Percentiles rank a stretch among this genome's conserved stretches.
These are phyloP conservation scores for Rhexocercosporidium sp. DNA, from an alignment of 2,329 filamentous ascomycete species.

Conservation along the genomic window DNA sequence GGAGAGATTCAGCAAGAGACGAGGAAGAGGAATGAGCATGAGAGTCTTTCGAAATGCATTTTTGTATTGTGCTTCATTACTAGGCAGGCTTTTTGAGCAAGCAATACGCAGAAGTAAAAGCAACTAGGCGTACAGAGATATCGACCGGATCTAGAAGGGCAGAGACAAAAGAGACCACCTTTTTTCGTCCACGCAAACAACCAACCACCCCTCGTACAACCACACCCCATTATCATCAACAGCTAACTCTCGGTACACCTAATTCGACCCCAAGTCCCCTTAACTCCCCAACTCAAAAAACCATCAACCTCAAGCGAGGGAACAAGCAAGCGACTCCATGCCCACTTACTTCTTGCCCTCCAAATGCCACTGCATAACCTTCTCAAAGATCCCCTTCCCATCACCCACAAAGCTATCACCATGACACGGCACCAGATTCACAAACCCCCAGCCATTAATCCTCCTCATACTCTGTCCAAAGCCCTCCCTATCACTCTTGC, in stretches of 20 bases:
- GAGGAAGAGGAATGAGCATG: too few species aligned
- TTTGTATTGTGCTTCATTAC: neutral
- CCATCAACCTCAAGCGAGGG: neutral
- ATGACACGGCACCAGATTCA: slow-evolving; percentile 87
- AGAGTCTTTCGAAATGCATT: too few species aligned
- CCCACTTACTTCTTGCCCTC: slow-evolving; percentile 44
- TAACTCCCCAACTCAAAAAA: neutral
- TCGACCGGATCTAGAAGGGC: neutral
- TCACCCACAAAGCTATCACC: slow-evolving; percentile 81
- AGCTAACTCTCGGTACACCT: neutral
- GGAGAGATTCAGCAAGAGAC: too few species aligned
- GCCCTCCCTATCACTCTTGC: slow-evolving; percentile 62
- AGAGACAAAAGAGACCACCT: neutral
- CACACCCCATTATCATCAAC: neutral
- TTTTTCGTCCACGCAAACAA: neutral
- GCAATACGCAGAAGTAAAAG: neutral
- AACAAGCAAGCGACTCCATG: neutral
- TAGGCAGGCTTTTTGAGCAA: neutral
- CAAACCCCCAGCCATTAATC: slow-evolving; percentile 84
- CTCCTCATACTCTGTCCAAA: slow-evolving; percentile 72
- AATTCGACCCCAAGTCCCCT: neutral
- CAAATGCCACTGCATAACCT: slow-evolving; percentile 85
- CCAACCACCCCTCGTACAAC: neutral
- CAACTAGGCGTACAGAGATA: slow-evolving; percentile 12
- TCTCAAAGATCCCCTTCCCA: slow-evolving; percentile 77